Percentiles rank a stretch among this genome's conserved stretches.
Conservation (phyloP, 139 green algal genomes). For the Tetradesmus lagerheimii region DNA sequence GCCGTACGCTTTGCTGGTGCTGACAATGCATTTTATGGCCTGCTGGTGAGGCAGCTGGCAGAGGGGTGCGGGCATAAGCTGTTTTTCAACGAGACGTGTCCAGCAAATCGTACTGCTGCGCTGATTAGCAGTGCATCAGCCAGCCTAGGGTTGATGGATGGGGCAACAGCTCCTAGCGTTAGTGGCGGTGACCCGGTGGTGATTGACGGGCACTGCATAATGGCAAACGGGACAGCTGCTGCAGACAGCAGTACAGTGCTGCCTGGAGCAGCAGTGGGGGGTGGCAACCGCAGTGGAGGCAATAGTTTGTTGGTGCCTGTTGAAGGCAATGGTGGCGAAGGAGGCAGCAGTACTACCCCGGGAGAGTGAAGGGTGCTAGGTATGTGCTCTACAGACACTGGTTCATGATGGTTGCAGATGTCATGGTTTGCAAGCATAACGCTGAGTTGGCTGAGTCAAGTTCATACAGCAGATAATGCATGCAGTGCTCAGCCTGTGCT, state of each 20-base stretch:
- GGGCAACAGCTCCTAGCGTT: background rate
- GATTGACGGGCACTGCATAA: background rate
- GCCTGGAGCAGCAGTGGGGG: background rate
- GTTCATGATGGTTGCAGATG: no score
- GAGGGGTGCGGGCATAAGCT: background rate
- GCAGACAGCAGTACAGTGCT: background rate
- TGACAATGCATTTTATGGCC: background rate
- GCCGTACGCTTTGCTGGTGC: conserved; percentile 21
- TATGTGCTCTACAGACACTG: no score
- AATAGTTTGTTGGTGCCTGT: background rate
- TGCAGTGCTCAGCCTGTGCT: no score
- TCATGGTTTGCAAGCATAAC: no score
- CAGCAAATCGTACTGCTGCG: background rate
- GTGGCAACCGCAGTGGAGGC: background rate
- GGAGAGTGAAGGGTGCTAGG: no score
- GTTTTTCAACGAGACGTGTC: background rate
- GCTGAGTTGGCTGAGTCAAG: no score
- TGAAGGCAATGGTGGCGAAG: background rate
- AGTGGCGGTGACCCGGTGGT: background rate
- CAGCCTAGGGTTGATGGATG: background rate
- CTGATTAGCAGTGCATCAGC: background rate
- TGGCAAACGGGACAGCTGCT: background rate
- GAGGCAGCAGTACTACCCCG: no score
- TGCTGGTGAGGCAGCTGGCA: conserved; percentile 27
- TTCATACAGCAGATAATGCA: no score